These are phyloP conservation scores for Pistacia vera DNA, from an alignment of 345 rosid species.

Conservation along the genomic window DNA sequence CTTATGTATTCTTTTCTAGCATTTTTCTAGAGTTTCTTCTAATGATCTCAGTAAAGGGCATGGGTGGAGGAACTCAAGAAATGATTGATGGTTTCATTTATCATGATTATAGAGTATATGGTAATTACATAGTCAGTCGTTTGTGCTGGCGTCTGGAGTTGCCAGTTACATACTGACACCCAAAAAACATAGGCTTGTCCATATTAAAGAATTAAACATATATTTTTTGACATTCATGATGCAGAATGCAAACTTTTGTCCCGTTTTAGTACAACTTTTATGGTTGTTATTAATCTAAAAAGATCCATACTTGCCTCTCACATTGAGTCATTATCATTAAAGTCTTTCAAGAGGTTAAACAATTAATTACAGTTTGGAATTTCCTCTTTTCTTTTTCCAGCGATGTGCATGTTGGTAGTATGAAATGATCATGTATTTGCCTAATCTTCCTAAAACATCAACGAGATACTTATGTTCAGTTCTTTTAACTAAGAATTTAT, in stretches of 20 bases:
- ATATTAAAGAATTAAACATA: neutral
- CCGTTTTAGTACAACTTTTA: neutral
- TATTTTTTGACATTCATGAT: neutral
- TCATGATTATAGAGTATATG: neutral
- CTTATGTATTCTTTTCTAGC: neutral
- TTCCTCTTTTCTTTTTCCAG: neutral
- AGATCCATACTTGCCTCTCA: neutral
- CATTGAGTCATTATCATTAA: neutral
- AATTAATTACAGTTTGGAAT: neutral
- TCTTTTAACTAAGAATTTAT: slow-evolving; percentile 4
- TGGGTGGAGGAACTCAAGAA: neutral
- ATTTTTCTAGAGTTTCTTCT: neutral
- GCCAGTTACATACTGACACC: neutral
- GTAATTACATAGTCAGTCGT: neutral
- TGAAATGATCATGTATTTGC: neutral
- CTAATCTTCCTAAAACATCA: neutral
- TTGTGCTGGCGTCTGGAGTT: too few species aligned
- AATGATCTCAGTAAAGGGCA: neutral
- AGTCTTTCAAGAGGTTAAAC: too few species aligned
- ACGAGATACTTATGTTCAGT: slow-evolving; percentile 1
- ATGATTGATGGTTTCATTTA: slow-evolving; percentile 3
- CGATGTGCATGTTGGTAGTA: neutral
- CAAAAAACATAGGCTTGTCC: neutral
- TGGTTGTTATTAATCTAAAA: neutral
- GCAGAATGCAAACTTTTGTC: neutral